phyloP scores from a whole-genome alignment of 2,329 filamentous ascomycete genomes.

The Colletotrichum orbiculare region DNA sequence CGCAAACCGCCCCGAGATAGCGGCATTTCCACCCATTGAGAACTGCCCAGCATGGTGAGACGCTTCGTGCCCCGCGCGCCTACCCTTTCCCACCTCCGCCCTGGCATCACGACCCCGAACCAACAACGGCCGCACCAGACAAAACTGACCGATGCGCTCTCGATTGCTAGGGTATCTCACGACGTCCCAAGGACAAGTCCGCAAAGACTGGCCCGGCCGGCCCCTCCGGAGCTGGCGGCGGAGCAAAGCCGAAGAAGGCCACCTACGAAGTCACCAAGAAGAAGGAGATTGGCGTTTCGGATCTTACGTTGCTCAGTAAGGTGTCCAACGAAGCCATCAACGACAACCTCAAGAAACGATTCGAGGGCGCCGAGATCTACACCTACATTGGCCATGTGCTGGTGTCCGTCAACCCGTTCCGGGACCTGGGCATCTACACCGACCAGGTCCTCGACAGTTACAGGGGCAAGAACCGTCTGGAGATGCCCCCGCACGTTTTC shows the following conservation, averaged over 20 bases:
- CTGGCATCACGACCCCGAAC: constrained; percentile 6
- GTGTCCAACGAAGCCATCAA: constrained; percentile 99
- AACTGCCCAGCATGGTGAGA: constrained; percentile 40
- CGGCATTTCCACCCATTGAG: constrained; percentile 33
- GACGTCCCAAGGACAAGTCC: constrained; percentile 60
- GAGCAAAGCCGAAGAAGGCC: constrained; percentile 88
- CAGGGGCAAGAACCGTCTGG: constrained; percentile 94
- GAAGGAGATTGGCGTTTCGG: constrained; percentile 98
- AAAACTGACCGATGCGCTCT: constrained; percentile 23
- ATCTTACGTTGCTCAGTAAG: constrained; percentile 97
- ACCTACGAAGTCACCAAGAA: constrained; percentile 97
- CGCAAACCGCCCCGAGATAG: constrained; percentile 27
- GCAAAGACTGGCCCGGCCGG: constrained; percentile 54
- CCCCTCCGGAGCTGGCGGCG: constrained; percentile 50
- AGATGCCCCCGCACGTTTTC: constrained; percentile 96
- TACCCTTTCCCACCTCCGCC: constrained; percentile 12
- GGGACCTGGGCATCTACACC: constrained; percentile 97
- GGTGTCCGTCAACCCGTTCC: constrained; percentile 98
- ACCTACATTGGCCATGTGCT: constrained; percentile 99
- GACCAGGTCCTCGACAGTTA: constrained; percentile 93
- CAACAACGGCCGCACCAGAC: constrained; percentile 1
- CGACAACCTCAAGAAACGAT: constrained; percentile 97
- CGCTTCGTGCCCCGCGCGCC: constrained; percentile 36
- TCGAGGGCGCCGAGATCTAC: constrained; percentile 98
- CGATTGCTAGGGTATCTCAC: constrained; percentile 57